Percentiles rank a stretch among this genome's conserved stretches.
Evolutionary conservation across 2,329 filamentous ascomycete genomes (phyloP).

Genomic region (Fusarium duplospermum): DNA sequence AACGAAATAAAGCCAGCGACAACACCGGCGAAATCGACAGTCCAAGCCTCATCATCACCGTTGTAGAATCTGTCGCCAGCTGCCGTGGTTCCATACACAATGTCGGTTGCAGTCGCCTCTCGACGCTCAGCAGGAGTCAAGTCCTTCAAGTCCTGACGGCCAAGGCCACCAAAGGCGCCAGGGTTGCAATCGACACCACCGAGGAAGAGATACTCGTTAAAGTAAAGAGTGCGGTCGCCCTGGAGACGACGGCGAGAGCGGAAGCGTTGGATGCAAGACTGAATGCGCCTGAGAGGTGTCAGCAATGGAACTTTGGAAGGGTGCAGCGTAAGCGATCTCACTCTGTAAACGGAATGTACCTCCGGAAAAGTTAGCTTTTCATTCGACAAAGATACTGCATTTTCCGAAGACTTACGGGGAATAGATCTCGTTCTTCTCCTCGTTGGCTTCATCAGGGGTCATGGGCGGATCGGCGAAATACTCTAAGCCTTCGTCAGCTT

Average conservation of each 20-base stretch:
- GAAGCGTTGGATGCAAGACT: conserved; percentile 86
- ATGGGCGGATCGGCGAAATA: conserved; percentile 84
- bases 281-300: conserved; percentile 72
- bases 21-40: conserved; percentile 83
- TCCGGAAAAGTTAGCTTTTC: conserved; percentile 46
- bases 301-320: conserved; percentile 17
- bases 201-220: conserved; percentile 83
- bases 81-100: conserved; percentile 61
- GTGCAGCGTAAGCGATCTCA: conserved; percentile 45
- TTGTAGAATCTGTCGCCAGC: conserved; percentile 61
- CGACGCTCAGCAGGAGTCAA: conserved; percentile 73
- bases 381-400: neutral
- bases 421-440: conserved; percentile 76
- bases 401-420: conserved; percentile 59
- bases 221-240: conserved; percentile 69
- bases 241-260: conserved; percentile 81
- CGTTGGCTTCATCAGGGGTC: conserved; percentile 73
- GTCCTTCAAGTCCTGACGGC: conserved; percentile 62
- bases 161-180: conserved; percentile 70
- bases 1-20: conserved; percentile 82
- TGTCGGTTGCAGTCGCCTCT: conserved; percentile 71
- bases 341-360: conserved; percentile 67
- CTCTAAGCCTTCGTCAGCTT: conserved; percentile 56
- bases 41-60: conserved; percentile 69
- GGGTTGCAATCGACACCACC: conserved; percentile 78